Conservation (phyloP, 2,329 filamentous ascomycete genomes). For the Cadophora gregata region DNA sequence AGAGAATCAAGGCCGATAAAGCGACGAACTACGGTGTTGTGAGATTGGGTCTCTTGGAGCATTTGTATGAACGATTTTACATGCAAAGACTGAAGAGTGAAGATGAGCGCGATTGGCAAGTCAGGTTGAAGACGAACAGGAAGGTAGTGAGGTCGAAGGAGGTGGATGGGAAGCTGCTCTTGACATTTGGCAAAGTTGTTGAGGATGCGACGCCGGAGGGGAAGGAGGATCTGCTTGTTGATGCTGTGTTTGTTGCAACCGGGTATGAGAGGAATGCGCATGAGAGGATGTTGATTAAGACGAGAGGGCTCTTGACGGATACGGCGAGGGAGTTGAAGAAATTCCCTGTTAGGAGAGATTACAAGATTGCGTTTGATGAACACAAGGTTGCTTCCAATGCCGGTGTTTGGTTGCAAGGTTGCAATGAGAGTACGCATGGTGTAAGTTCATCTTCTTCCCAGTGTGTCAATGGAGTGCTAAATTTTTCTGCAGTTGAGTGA, state of each 20-base stretch:
- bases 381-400: slow-evolving; percentile 70
- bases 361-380: slow-evolving; percentile 73
- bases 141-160: neutral
- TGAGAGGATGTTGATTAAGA: slow-evolving; percentile 72
- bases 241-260: slow-evolving; percentile 84
- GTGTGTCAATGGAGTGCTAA: neutral
- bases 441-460: slow-evolving; percentile 59
- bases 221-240: slow-evolving; percentile 62
- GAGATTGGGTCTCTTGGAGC: slow-evolving; percentile 83
- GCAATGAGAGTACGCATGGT: slow-evolving; percentile 90
- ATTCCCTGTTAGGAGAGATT: slow-evolving; percentile 79
- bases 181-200: slow-evolving; percentile 8
- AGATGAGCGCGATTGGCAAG: slow-evolving; percentile 11
- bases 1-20: slow-evolving; percentile 70
- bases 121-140: slow-evolving; percentile 2
- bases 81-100: slow-evolving; percentile 68
- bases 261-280: slow-evolving; percentile 84
- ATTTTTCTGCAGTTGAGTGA: slow-evolving; percentile 68
- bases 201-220: slow-evolving; percentile 45
- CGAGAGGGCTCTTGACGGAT: slow-evolving; percentile 71
- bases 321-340: slow-evolving; percentile 51
- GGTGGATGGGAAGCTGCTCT: slow-evolving; percentile 1
- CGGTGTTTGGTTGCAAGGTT: slow-evolving; percentile 92
- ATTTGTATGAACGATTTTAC: slow-evolving; percentile 87
- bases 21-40: slow-evolving; percentile 96